Evolutionary conservation across 768 basidiomycete species (phyloP).

Genomic region (Plicaturopsis crispa): DNA sequence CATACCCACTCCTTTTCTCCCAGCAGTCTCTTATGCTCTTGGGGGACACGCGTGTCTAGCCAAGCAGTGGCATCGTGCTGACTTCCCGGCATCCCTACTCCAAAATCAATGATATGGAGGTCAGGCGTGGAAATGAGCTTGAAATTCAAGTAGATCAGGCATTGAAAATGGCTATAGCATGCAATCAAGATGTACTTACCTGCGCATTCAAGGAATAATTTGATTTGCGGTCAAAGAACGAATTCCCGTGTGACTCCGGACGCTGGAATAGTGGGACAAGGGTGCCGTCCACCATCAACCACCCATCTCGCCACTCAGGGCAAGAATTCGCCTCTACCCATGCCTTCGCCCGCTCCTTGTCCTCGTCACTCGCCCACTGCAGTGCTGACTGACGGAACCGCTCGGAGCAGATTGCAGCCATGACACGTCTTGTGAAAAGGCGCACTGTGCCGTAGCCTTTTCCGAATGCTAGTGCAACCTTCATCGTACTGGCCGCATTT

Average conservation of each 20-base stretch:
- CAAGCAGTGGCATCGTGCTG: conserved; percentile 25
- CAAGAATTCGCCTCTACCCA: conserved; percentile 15
- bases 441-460: conserved; percentile 13
- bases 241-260: conserved; percentile 24
- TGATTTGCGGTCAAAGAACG: conserved; percentile 24
- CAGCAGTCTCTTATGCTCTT: conserved; percentile 14
- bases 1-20: conserved; percentile 18
- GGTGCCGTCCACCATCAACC: conserved; percentile 23
- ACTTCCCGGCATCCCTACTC: conserved; percentile 22
- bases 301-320: conserved; percentile 21
- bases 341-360: conserved; percentile 16
- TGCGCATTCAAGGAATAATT: conserved; percentile 20
- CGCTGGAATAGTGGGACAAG: conserved; percentile 20
- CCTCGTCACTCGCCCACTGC: conserved; percentile 11
- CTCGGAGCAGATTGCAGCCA: conserved; percentile 11
- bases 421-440: conserved; percentile 11
- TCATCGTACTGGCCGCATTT: conserved; percentile 17
- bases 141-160: not conserved
- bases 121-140: conserved; percentile 13
- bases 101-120: conserved; percentile 21
- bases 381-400: conserved; percentile 12
- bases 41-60: conserved; percentile 16
- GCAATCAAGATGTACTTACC: conserved; percentile 9
- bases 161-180: not conserved
- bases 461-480: conserved; percentile 19